Percentiles rank a stretch among this genome's conserved stretches.
Conservation (phyloP, 2,329 filamentous ascomycete genomes). For the Diaporthe ampelina region DNA sequence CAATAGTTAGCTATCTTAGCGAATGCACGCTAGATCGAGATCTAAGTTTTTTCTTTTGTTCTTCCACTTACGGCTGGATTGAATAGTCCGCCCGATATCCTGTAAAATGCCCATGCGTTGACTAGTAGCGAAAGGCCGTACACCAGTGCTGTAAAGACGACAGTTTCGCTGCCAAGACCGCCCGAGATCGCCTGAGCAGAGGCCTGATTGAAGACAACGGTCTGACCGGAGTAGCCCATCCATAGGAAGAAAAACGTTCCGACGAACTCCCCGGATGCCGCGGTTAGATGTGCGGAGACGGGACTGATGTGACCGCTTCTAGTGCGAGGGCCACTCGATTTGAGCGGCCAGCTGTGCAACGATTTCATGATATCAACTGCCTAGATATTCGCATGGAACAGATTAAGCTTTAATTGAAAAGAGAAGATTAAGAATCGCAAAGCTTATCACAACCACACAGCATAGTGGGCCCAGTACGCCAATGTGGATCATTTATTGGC, state of each 20-base stretch:
- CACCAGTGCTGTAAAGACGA: conserved; percentile 55
- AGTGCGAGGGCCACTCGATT: neutral
- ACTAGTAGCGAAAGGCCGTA: conserved; percentile 62
- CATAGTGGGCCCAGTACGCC: neutral
- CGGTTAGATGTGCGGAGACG: conserved; percentile 27
- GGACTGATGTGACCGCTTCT: conserved; percentile 20
- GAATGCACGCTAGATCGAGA: neutral
- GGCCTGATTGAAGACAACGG: conserved; percentile 47
- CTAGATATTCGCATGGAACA: too few species aligned
- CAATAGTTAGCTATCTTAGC: neutral
- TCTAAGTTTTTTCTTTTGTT: neutral
- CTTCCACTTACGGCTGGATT: conserved; percentile 55
- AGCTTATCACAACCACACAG: too few species aligned
- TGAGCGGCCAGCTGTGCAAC: too few species aligned
- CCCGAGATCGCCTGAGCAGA: neutral
- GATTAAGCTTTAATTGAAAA: neutral
- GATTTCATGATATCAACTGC: neutral
- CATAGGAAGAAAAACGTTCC: conserved; percentile 60
- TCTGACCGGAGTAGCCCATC: conserved; percentile 54
- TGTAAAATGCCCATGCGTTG: conserved; percentile 65
- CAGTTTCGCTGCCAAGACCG: conserved; percentile 35
- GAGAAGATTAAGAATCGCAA: too few species aligned
- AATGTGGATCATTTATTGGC: neutral
- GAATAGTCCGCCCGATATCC: conserved; percentile 60
- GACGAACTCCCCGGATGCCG: conserved; percentile 55